These are phyloP conservation scores for Cucumis hystrix DNA, from an alignment of 306 rosid genomes.

Conservation along the genomic window DNA sequence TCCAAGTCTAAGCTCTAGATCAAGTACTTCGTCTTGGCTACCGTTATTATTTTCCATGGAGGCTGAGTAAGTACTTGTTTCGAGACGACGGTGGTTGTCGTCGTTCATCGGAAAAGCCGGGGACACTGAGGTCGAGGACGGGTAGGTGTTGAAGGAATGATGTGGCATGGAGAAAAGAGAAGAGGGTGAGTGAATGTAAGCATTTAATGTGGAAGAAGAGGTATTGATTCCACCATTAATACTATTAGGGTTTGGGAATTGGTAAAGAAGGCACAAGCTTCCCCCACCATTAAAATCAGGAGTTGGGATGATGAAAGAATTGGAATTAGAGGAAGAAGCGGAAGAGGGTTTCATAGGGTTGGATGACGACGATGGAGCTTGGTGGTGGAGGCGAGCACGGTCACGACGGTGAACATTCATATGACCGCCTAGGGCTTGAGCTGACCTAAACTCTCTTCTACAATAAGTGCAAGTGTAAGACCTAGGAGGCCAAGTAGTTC, in stretches of 20 bases:
- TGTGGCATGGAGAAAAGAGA: slow-evolving; percentile 51
- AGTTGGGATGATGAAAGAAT: slow-evolving; percentile 31
- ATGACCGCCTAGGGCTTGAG: slow-evolving; percentile 97
- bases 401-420: slow-evolving; percentile 99
- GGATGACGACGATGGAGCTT: neutral
- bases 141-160: slow-evolving; percentile 15
- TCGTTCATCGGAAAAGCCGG: slow-evolving; percentile 8
- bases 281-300: slow-evolving; percentile 47
- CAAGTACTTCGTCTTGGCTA: slow-evolving; percentile 41
- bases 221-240: neutral
- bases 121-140: slow-evolving; percentile 13
- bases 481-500: slow-evolving; percentile 90
- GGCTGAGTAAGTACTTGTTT: neutral
- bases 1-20: slow-evolving; percentile 87
- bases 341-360: slow-evolving; percentile 7
- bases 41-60: neutral
- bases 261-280: slow-evolving; percentile 47
- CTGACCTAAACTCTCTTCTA: slow-evolving; percentile 72
- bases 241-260: slow-evolving; percentile 50
- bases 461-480: slow-evolving; percentile 85
- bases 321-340: neutral
- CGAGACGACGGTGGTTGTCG: neutral
- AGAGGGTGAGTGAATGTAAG: slow-evolving; percentile 30
- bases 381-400: slow-evolving; percentile 89
- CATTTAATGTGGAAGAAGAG: neutral